A percentile compares a stretch with the other conserved stretches of the same genome.
phyloP scores from a whole-genome alignment of 2,329 filamentous ascomycete species.

The Didymella pinodella region DNA sequence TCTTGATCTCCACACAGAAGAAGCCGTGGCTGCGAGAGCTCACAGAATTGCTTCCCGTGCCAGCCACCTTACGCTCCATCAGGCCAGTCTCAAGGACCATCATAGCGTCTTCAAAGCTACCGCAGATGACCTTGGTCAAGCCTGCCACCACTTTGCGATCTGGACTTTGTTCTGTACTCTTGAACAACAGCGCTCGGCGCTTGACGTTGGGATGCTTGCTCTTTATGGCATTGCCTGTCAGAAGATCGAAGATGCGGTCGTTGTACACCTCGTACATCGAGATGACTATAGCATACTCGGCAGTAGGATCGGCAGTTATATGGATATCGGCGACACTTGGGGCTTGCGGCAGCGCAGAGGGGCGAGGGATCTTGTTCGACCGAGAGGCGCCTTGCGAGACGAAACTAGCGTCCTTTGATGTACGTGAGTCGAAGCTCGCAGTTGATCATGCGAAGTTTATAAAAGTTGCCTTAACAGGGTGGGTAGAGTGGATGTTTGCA shows the following conservation, averaged over 20 bases:
- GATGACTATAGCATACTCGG: conserved; percentile 86
- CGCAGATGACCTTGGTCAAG: conserved; percentile 87
- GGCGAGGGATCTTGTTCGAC: conserved; percentile 68
- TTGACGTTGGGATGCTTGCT: conserved; percentile 60
- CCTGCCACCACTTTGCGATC: conserved; percentile 96
- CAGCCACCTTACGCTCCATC: conserved; percentile 84
- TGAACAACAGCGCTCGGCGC: conserved; percentile 88
- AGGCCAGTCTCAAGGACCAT: conserved; percentile 90
- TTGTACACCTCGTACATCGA: conserved; percentile 99
- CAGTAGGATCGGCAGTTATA: conserved; percentile 70
- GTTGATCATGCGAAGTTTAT: conserved; percentile 37
- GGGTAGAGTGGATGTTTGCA: conserved; percentile 29
- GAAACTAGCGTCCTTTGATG: conserved; percentile 62
- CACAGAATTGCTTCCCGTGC: conserved; percentile 91
- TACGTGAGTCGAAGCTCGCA: conserved; percentile 39
- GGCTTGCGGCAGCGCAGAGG: conserved; percentile 73
- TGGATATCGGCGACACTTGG: conserved; percentile 77
- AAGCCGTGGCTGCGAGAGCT: conserved; percentile 95
- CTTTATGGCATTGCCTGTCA: conserved; percentile 69
- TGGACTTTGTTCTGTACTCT: conserved; percentile 83
- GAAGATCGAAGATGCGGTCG: conserved; percentile 93
- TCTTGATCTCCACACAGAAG: conserved; percentile 95
- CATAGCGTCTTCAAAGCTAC: conserved; percentile 80
- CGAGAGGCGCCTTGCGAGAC: conserved; percentile 64
- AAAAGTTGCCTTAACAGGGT: conserved; percentile 44